A percentile compares a stretch with the other conserved stretches of the same genome.
These are phyloP conservation scores for Thermothielavioides terrestris DNA, from an alignment of 495 filamentous ascomycete species.

Conservation along the genomic window DNA sequence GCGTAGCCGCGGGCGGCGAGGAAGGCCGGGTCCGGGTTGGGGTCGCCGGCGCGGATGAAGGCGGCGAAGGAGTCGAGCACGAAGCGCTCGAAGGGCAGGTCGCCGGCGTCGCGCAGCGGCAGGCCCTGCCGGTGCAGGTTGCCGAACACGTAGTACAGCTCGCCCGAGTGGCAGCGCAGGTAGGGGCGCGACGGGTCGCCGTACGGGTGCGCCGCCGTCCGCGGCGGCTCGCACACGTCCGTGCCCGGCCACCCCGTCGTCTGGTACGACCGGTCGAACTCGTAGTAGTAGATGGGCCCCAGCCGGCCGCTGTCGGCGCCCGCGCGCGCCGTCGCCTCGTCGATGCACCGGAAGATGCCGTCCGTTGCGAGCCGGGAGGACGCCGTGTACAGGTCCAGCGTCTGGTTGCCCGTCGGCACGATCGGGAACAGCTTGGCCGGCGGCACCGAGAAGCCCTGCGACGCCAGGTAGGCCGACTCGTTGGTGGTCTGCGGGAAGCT, in stretches of 20 bases:
- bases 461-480: conserved; percentile 28
- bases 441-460: conserved; percentile 31
- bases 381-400: conserved; percentile 38
- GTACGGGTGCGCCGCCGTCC: conserved; percentile 24
- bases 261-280: conserved; percentile 48
- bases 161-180: conserved; percentile 29
- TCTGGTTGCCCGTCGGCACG: conserved; percentile 28
- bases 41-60: conserved; percentile 31
- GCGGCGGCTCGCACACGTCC: conserved; percentile 39
- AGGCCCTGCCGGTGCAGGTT: conserved; percentile 31
- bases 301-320: conserved; percentile 26
- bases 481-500: conserved; percentile 31
- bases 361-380: conserved; percentile 39
- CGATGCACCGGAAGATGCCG: conserved; percentile 42
- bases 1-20: conserved; percentile 26
- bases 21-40: conserved; percentile 27
- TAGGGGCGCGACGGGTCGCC: conserved; percentile 38
- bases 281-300: conserved; percentile 36
- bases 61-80: conserved; percentile 29
- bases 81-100: conserved; percentile 30
- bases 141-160: conserved; percentile 31
- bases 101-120: conserved; percentile 28
- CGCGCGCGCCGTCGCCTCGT: conserved; percentile 39
- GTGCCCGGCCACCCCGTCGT: conserved; percentile 37
- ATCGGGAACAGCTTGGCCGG: conserved; percentile 31